These are phyloP conservation scores for Capsicum chinense DNA, from an alignment of 257 asterid species.

Conservation along the genomic window DNA sequence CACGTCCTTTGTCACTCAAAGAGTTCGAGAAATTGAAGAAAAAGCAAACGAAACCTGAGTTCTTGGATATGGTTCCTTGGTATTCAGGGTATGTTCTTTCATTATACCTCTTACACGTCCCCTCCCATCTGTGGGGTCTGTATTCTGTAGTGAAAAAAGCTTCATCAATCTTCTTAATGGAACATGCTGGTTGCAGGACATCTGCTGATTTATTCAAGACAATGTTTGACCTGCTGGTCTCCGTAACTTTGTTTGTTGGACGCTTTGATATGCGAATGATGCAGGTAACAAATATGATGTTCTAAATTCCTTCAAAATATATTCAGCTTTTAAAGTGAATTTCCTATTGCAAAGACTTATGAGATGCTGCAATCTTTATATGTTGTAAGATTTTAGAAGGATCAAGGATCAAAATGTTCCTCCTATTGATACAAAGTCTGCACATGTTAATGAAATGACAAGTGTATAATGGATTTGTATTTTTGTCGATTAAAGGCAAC, in stretches of 20 bases:
- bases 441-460: not conserved
- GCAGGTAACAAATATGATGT: conserved; percentile 67
- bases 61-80: conserved; percentile 99
- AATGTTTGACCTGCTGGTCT: conserved; percentile 92
- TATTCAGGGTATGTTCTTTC: conserved; percentile 78
- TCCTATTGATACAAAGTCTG: conserved; percentile 5
- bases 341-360: not conserved
- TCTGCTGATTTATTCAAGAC: conserved; percentile 99
- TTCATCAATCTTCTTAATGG: not conserved
- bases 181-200: conserved; percentile 62
- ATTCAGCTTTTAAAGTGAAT: not conserved
- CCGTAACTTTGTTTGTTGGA: conserved; percentile 98
- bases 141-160: not conserved
- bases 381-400: not conserved
- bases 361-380: not conserved
- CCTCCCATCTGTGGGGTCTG: conserved; percentile 9
- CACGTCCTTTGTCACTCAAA: conserved; percentile 87
- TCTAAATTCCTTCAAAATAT: not conserved
- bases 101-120: not conserved
- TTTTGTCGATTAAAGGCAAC: not conserved
- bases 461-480: not conserved
- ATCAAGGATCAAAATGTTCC: not conserved
- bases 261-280: conserved; percentile 99
- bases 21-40: conserved; percentile 84
- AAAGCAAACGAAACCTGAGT: conserved; percentile 92